These are phyloP conservation scores for Rhinocladiella similis DNA, from an alignment of 2,329 filamentous ascomycete species.

Conservation along the genomic window DNA sequence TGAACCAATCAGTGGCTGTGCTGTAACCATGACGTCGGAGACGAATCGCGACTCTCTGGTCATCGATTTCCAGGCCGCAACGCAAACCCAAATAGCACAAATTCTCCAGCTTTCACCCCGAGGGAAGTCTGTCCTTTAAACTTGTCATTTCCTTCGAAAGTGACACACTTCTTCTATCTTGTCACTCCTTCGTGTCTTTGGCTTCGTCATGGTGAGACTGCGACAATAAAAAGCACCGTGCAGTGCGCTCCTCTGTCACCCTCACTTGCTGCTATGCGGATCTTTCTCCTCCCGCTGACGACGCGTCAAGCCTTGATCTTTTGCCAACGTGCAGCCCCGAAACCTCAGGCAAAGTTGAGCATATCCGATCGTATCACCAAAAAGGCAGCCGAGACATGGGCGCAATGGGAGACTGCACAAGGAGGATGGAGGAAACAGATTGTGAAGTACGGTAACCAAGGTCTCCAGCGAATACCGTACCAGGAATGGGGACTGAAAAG, in stretches of 20 bases:
- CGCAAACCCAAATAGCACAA: no score
- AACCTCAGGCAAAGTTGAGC: slow-evolving; percentile 55
- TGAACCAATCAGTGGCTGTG: neutral
- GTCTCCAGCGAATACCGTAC: slow-evolving; percentile 84
- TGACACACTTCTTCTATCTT: no score
- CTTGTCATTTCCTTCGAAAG: no score
- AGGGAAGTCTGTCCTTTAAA: no score
- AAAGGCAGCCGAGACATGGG: slow-evolving; percentile 77
- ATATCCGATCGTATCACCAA: slow-evolving; percentile 68
- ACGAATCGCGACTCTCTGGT: neutral
- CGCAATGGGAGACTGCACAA: slow-evolving; percentile 81
- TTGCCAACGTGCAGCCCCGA: slow-evolving; percentile 71
- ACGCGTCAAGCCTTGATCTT: slow-evolving; percentile 89
- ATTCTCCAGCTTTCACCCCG: no score
- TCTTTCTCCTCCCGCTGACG: slow-evolving; percentile 91
- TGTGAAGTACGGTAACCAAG: slow-evolving; percentile 81
- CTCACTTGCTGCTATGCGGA: slow-evolving; percentile 65
- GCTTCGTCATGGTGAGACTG: slow-evolving; percentile 23
- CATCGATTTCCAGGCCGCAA: no score
- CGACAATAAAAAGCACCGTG: slow-evolving; percentile 12
- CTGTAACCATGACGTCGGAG: neutral
- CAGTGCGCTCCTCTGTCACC: slow-evolving; percentile 1
- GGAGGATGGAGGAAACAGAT: slow-evolving; percentile 85
- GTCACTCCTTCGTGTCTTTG: neutral
- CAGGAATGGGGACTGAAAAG: slow-evolving; percentile 99